phyloP scores from a whole-genome alignment of 768 basidiomycete genomes.

The Russula olivacea region DNA sequence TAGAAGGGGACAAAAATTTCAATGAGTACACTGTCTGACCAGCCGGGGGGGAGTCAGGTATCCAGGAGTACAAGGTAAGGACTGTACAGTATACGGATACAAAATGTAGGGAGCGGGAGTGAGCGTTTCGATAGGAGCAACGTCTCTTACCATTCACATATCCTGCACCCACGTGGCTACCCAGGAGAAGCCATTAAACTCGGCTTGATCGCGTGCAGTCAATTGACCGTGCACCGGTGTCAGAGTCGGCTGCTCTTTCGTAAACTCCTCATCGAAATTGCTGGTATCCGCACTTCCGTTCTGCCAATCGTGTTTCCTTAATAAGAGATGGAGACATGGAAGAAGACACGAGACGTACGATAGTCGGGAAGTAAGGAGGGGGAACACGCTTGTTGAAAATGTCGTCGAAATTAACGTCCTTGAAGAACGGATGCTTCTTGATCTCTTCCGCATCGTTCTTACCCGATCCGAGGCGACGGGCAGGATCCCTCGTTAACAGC shows the following conservation, averaged over 20 bases:
- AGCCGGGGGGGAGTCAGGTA: slow-evolving; percentile 27
- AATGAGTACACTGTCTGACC: slow-evolving; percentile 15
- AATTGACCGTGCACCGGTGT: slow-evolving; percentile 96
- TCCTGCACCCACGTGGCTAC: slow-evolving; percentile 43
- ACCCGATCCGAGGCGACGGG: slow-evolving; percentile 82
- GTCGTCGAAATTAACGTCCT: slow-evolving; percentile 95
- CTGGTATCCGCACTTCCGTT: slow-evolving; percentile 82
- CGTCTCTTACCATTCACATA: slow-evolving; percentile 18
- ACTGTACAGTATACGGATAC: slow-evolving; percentile 10
- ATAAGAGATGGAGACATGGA: slow-evolving; percentile 1
- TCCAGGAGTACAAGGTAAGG: slow-evolving; percentile 27
- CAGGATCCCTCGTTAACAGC: slow-evolving; percentile 90
- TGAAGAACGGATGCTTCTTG: slow-evolving; percentile 97
- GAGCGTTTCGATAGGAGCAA: slow-evolving; percentile 26
- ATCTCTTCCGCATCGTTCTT: slow-evolving; percentile 95
- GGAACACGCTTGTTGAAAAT: slow-evolving; percentile 97
- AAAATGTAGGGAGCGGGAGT: background rate
- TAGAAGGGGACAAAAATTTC: slow-evolving; percentile 15
- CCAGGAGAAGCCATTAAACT: slow-evolving; percentile 98
- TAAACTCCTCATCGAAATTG: slow-evolving; percentile 98
- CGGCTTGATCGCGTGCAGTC: slow-evolving; percentile 83
- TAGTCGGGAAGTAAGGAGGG: slow-evolving; percentile 94
- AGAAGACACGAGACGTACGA: slow-evolving; percentile 49
- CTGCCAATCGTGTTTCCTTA: slow-evolving; percentile 34
- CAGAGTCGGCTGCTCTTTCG: slow-evolving; percentile 90